Base-by-base conservation (phyloP, 202 grass and related monocot species). In the Digitaria exilis region DNA sequence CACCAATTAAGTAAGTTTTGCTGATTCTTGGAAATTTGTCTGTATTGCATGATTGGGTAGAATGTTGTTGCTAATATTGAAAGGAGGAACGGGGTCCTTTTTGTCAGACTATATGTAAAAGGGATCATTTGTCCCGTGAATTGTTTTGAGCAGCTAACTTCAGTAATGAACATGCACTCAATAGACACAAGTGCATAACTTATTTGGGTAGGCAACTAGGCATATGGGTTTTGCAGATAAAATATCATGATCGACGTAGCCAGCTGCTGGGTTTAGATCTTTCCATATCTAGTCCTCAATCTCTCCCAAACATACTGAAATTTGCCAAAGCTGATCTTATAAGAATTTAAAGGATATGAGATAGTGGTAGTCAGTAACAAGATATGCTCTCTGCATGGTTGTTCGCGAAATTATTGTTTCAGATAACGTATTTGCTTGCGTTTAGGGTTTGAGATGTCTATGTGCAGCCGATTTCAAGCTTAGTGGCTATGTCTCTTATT, bases 1-100 rank as follows among this genome's bases (percentile, higher is more conserved):
- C 87, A 66, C 86, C 87, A 77, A 94, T 99, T 85, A 93, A 94
- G 96, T 99, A 92, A 84, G 81, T 72, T 64, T 32, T 16, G 8
- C 60, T 9, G 19, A 9, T 50, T 34, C 52, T 59, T 79, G 50
- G 34, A 69, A 71, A 50, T 9, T 65, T 73, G 0, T 22, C 41
- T 31, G 8, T 28, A 18, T 19, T 75, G 3, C 22, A 66, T 75
- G 19, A 7, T 51, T 76, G 37, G 24, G 15, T 65, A 35, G 22
- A 28, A 55, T 69, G 14, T 59, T 3, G 2, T 73, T n/a, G n/a
- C n/a, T n/a, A n/a, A n/a, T n/a, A n/a, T n/a, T n/a, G n/a, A n/a
- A n/a, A n/a, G n/a, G n/a, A n/a, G n/a, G n/a, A n/a, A n/a, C n/a
- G n/a, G 0, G 3, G 16, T 39, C 16, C 68, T 67, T 82, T 72